A percentile compares a stretch with the other conserved stretches of the same genome.
phyloP scores from a whole-genome alignment of 208 protist species.

The Herpetomonas samuelpessoai region DNA sequence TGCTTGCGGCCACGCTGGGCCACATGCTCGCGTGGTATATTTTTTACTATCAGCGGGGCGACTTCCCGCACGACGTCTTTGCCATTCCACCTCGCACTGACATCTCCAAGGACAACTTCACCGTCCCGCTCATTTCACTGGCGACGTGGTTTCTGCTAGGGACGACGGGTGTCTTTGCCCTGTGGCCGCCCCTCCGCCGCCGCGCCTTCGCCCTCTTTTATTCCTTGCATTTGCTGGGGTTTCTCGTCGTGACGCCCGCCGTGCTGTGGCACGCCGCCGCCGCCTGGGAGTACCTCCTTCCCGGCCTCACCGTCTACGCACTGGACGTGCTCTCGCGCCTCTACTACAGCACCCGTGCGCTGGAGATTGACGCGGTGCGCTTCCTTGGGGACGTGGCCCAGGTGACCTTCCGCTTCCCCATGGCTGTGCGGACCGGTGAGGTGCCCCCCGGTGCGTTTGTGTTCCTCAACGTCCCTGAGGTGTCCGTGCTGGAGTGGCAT shows the following conservation, averaged over 20 bases:
- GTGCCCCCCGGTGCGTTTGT: constrained; percentile 13
- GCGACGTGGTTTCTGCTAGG: constrained; percentile 24
- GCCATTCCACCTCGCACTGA: constrained; percentile 1
- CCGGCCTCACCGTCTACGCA: constrained; percentile 27
- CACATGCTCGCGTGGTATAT: constrained; percentile 25
- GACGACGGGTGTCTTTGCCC: constrained; percentile 19
- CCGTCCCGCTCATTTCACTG: constrained; percentile 25
- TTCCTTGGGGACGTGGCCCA: neutral
- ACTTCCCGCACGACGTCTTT: neutral
- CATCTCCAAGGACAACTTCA: constrained; percentile 21
- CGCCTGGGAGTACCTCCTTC: constrained; percentile 31
- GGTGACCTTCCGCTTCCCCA: neutral
- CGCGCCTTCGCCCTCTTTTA: constrained; percentile 34
- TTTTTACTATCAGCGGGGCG: constrained; percentile 7
- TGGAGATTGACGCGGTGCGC: neutral
- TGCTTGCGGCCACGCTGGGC: constrained; percentile 12
- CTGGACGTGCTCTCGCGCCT: constrained; percentile 22
- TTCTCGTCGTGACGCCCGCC: constrained; percentile 20
- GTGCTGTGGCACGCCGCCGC: constrained; percentile 36
- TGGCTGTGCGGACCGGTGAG: neutral
- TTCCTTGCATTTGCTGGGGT: constrained; percentile 20
- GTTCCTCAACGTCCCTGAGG: constrained; percentile 32
- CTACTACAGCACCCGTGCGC: neutral
- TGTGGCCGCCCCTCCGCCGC: constrained; percentile 20
- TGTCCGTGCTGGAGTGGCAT: constrained; percentile 38